phyloP scores from a whole-genome alignment of 2,329 filamentous ascomycete species.

The Cladosporium cucumerinum region DNA sequence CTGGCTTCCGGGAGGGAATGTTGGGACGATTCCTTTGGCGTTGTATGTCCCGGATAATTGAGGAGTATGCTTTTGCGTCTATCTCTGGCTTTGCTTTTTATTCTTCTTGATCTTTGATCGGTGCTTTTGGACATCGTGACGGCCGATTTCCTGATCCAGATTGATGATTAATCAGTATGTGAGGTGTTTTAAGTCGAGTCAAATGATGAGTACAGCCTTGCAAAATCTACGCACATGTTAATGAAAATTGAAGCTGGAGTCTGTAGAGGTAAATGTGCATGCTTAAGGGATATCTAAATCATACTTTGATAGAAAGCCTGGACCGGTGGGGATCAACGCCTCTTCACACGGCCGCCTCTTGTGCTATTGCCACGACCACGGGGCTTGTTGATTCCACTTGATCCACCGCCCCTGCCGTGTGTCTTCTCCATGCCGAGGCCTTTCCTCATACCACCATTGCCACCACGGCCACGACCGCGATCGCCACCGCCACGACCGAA shows the following conservation, averaged over 20 bases:
- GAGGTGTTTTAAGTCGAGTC: neutral
- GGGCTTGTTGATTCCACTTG: constrained; percentile 27
- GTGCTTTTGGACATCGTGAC: neutral
- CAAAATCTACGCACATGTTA: neutral
- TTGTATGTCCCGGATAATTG: neutral
- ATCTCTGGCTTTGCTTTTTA: neutral
- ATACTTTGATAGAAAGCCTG: neutral
- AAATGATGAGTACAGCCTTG: neutral
- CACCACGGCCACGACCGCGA: constrained; percentile 19
- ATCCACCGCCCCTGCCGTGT: constrained; percentile 10
- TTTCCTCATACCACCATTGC: constrained; percentile 26
- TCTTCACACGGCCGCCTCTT: constrained; percentile 14
- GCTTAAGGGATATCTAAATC: constrained; percentile 7
- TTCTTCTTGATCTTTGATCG: no score
- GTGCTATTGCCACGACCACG: constrained; percentile 11
- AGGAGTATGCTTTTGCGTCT: neutral
- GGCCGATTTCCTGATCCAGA: neutral
- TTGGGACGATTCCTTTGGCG: neutral
- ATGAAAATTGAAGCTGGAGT: neutral
- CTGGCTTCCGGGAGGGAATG: neutral
- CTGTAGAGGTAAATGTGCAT: constrained; percentile 2
- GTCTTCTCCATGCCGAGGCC: constrained; percentile 37
- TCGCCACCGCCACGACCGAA: constrained; percentile 1
- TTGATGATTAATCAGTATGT: neutral
- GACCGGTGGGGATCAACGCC: neutral